phyloP scores from a whole-genome alignment of 2,329 filamentous ascomycete genomes.

The Biscogniauxia mediterranea region DNA sequence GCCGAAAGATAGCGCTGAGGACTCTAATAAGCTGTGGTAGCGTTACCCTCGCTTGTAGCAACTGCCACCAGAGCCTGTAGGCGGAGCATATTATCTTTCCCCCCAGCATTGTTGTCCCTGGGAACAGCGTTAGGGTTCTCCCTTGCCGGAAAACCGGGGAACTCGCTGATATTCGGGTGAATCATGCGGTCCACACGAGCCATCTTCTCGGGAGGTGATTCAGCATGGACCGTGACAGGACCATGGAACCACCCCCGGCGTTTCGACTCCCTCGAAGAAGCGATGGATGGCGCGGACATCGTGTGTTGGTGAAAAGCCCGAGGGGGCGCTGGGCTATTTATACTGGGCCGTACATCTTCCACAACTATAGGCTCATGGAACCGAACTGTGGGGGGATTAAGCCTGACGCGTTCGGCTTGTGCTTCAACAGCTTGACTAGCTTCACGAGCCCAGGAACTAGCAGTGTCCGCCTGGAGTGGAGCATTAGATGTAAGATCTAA shows the following conservation, averaged over 20 bases:
- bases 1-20: neutral
- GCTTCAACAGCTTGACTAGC: slow-evolving; percentile 54
- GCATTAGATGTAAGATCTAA: slow-evolving; percentile 58
- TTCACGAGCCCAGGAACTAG: slow-evolving; percentile 57
- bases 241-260: slow-evolving; percentile 73
- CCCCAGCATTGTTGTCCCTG: slow-evolving; percentile 32
- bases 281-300: slow-evolving; percentile 56
- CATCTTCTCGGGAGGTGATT: slow-evolving; percentile 38
- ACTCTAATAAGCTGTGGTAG: slow-evolving; percentile 32
- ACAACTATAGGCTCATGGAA: slow-evolving; percentile 49
- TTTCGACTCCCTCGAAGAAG: slow-evolving; percentile 59
- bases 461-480: slow-evolving; percentile 50
- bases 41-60: slow-evolving; percentile 55
- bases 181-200: slow-evolving; percentile 56
- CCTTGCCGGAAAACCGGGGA: slow-evolving; percentile 49
- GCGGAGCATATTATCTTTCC: slow-evolving; percentile 49
- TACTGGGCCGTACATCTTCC: slow-evolving; percentile 21
- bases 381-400: slow-evolving; percentile 48
- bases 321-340: slow-evolving; percentile 9
- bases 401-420: slow-evolving; percentile 50
- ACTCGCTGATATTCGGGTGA: slow-evolving; percentile 54
- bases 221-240: slow-evolving; percentile 38
- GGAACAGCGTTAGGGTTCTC: slow-evolving; percentile 34
- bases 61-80: slow-evolving; percentile 65
- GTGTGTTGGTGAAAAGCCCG: slow-evolving; percentile 53